These are phyloP conservation scores for Skeletonema grethae DNA, from an alignment of 108 stramenopile genomes.

Conservation along the genomic window DNA sequence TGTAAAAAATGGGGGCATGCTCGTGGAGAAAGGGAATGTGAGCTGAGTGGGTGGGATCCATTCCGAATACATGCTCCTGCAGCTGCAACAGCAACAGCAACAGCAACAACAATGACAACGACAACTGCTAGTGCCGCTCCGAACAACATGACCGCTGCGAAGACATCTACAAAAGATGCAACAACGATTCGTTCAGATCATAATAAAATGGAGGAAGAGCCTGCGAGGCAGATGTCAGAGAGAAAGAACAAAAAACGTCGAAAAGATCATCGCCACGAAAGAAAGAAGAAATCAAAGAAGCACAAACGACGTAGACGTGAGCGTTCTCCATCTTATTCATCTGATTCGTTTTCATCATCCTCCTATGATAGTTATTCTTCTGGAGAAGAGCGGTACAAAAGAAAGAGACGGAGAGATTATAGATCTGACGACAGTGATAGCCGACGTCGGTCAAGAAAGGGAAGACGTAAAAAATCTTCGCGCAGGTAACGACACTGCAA, in stretches of 20 bases:
- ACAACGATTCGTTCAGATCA: neutral
- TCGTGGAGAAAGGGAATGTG: conserved; percentile 81
- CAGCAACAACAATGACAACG: neutral
- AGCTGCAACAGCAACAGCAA: neutral
- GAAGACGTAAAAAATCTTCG: conserved; percentile 17
- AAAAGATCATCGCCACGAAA: conserved; percentile 10
- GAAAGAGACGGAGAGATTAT: neutral
- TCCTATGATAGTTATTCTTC: conserved; percentile 9
- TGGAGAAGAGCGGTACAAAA: conserved; percentile 3
- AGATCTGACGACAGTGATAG: conserved; percentile 2
- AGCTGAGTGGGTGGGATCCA: conserved; percentile 82
- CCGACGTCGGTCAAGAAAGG: conserved; percentile 1
- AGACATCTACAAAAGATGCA: neutral
- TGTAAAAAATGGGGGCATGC: conserved; percentile 88
- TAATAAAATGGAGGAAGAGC: neutral
- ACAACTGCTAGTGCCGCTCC: conserved; percentile 6
- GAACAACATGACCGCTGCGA: neutral
- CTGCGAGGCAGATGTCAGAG: neutral
- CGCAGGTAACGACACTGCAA: neutral
- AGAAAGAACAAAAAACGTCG: conserved; percentile 17
- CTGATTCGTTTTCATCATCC: conserved; percentile 21
- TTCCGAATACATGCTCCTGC: conserved; percentile 42
- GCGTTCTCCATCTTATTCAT: conserved; percentile 16
- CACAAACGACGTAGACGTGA: conserved; percentile 11
- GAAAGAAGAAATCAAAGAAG: conserved; percentile 10